These are phyloP conservation scores for Alternaria gansuensis DNA, from an alignment of 2,329 filamentous ascomycete genomes.

Conservation along the genomic window DNA sequence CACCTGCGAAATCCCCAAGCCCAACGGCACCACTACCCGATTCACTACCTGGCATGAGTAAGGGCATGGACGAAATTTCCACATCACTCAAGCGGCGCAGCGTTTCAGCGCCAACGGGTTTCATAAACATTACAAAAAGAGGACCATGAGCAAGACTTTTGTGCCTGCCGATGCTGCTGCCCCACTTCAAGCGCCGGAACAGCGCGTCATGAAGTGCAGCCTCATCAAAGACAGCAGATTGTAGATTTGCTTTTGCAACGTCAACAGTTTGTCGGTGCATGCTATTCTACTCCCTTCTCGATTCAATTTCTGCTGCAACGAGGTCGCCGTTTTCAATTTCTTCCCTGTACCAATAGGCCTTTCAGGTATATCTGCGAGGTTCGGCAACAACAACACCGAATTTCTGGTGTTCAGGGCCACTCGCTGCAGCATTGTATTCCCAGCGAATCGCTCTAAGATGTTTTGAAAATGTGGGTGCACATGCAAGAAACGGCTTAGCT, in stretches of 20 bases:
- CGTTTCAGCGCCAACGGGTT: constrained; percentile 14
- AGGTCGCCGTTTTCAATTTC: neutral
- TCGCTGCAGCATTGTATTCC: constrained; percentile 23
- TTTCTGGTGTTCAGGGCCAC: constrained; percentile 13
- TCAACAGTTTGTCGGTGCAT: neutral
- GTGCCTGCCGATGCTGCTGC: neutral
- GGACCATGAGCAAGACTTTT: neutral
- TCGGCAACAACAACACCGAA: neutral
- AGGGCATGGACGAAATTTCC: constrained; percentile 7
- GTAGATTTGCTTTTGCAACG: neutral
- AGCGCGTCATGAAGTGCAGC: constrained; percentile 22
- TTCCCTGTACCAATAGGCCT: neutral
- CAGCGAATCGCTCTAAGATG: constrained; percentile 23
- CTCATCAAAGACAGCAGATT: constrained; percentile 11
- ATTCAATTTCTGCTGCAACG: neutral
- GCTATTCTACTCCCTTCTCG: neutral
- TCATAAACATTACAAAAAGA: constrained; percentile 15
- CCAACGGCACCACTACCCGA: constrained; percentile 2
- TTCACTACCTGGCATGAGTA: constrained; percentile 8
- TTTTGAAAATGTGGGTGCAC: constrained; percentile 39
- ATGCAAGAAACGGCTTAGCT: constrained; percentile 24
- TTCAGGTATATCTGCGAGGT: neutral
- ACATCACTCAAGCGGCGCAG: neutral
- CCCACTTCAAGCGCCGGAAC: constrained; percentile 16
- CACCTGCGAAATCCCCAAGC: constrained; percentile 5